These are phyloP conservation scores for Colletotrichum phormii DNA, from an alignment of 2,329 filamentous ascomycete genomes.

Conservation along the genomic window DNA sequence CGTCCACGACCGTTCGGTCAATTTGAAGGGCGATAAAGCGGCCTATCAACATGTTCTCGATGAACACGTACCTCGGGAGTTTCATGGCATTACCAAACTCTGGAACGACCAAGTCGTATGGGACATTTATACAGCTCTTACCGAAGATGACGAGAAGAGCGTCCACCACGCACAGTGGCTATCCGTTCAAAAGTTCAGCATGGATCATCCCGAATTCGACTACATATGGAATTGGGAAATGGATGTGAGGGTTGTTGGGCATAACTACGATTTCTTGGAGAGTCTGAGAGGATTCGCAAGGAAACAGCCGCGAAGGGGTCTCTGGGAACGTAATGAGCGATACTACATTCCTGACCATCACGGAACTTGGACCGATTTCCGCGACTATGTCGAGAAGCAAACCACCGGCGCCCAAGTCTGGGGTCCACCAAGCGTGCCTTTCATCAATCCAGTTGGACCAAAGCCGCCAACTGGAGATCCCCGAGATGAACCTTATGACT, in stretches of 20 bases:
- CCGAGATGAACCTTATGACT: slow-evolving; percentile 74
- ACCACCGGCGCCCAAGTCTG: slow-evolving; percentile 70
- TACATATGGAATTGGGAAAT: slow-evolving; percentile 92
- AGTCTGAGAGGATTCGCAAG: slow-evolving; percentile 72
- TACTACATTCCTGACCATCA: slow-evolving; percentile 79
- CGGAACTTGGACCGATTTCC: slow-evolving; percentile 75
- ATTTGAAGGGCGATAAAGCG: slow-evolving; percentile 68
- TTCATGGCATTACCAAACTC: slow-evolving; percentile 76
- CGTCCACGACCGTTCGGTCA: slow-evolving; percentile 71
- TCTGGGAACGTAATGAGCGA: slow-evolving; percentile 80
- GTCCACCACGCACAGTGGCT: slow-evolving; percentile 75
- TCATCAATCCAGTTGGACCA: slow-evolving; percentile 71
- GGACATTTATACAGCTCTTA: slow-evolving; percentile 80
- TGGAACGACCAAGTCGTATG: slow-evolving; percentile 82
- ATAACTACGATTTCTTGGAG: slow-evolving; percentile 83
- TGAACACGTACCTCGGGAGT: slow-evolving; percentile 75
- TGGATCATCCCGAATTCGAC: slow-evolving; percentile 83
- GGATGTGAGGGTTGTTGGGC: slow-evolving; percentile 81
- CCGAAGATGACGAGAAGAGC: slow-evolving; percentile 65
- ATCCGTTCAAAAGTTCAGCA: slow-evolving; percentile 79
- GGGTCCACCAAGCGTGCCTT: slow-evolving; percentile 71
- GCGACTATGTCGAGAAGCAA: slow-evolving; percentile 67
- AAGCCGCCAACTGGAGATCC: slow-evolving; percentile 69
- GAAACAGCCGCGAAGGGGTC: slow-evolving; percentile 75
- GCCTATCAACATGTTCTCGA: slow-evolving; percentile 70